Conservation (phyloP, 176 grass and related monocot species). For the Poa annua region DNA sequence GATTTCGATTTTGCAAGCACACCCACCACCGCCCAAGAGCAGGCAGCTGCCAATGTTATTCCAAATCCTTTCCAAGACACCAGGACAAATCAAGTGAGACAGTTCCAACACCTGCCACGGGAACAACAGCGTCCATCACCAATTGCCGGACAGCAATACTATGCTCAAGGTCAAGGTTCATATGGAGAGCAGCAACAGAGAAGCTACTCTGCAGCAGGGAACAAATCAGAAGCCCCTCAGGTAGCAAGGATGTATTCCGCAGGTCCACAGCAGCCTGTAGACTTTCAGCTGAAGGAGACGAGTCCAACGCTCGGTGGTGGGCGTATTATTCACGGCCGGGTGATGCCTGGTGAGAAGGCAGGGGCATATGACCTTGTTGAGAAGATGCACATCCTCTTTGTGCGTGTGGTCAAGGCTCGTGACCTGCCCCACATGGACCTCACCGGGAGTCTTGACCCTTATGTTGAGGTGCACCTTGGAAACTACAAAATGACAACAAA, state of each 20-base stretch:
- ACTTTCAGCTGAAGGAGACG: slow-evolving; percentile 87
- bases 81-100: slow-evolving; percentile 46
- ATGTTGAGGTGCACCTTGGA: slow-evolving; percentile 72
- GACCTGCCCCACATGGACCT: slow-evolving; percentile 80
- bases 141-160: slow-evolving; percentile 39
- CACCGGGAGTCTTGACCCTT: slow-evolving; percentile 89
- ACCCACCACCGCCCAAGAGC: slow-evolving; percentile 53
- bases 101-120: slow-evolving; percentile 70
- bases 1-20: slow-evolving; percentile 58
- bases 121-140: slow-evolving; percentile 53
- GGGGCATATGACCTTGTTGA: slow-evolving; percentile 93
- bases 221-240: slow-evolving; percentile 39
- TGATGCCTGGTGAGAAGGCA: slow-evolving; percentile 66
- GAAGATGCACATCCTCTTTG: slow-evolving; percentile 93
- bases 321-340: slow-evolving; percentile 72
- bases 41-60: slow-evolving; percentile 37
- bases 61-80: slow-evolving; percentile 56
- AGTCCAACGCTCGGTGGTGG: slow-evolving; percentile 89
- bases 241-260: slow-evolving; percentile 65
- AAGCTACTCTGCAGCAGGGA: slow-evolving; percentile 43
- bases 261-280: slow-evolving; percentile 65
- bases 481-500: slow-evolving; percentile 76
- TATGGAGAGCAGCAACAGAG: slow-evolving; percentile 48
- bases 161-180: slow-evolving; percentile 38
- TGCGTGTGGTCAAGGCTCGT: slow-evolving; percentile 89